phyloP scores from a whole-genome alignment of 2,329 filamentous ascomycete species.

The Cytospora chrysosperma region DNA sequence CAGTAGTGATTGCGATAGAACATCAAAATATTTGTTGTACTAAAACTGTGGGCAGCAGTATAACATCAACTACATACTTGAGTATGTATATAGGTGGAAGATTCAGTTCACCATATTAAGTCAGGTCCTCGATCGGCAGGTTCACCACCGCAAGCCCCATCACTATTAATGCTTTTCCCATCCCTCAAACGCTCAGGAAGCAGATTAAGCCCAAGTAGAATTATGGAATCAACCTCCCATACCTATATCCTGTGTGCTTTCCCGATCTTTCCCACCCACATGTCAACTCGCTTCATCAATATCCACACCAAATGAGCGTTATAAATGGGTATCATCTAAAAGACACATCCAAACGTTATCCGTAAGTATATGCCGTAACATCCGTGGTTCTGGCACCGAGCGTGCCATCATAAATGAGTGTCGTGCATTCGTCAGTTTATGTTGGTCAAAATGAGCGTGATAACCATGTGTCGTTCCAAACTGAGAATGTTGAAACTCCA shows the following conservation, averaged over 20 bases:
- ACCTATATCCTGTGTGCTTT: not conserved
- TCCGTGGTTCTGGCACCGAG: constrained; percentile 1
- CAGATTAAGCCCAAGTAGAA: not conserved
- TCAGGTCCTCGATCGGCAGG: not conserved
- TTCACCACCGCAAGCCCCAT: not conserved
- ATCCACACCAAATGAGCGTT: constrained; percentile 17
- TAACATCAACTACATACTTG: not conserved
- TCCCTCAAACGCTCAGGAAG: not conserved
- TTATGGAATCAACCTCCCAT: not conserved
- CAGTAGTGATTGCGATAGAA: not conserved
- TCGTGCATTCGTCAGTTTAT: constrained; percentile 2
- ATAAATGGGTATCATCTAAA: constrained; percentile 18
- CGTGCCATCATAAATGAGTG: constrained; percentile 13
- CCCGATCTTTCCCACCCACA: not conserved
- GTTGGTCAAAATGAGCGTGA: not conserved
- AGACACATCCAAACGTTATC: not conserved
- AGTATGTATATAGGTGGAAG: not conserved
- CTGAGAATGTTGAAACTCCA: not conserved
- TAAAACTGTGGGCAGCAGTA: constrained; percentile 12
- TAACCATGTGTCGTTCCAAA: not conserved
- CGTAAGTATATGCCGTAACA: constrained; percentile 1
- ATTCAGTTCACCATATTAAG: constrained; percentile 3
- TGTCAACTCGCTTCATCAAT: not conserved
- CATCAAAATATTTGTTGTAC: not conserved
- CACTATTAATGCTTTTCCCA: not conserved